These are phyloP conservation scores for Phytophthora quininea DNA, from an alignment of 352 stramenopile species.

Conservation along the genomic window DNA sequence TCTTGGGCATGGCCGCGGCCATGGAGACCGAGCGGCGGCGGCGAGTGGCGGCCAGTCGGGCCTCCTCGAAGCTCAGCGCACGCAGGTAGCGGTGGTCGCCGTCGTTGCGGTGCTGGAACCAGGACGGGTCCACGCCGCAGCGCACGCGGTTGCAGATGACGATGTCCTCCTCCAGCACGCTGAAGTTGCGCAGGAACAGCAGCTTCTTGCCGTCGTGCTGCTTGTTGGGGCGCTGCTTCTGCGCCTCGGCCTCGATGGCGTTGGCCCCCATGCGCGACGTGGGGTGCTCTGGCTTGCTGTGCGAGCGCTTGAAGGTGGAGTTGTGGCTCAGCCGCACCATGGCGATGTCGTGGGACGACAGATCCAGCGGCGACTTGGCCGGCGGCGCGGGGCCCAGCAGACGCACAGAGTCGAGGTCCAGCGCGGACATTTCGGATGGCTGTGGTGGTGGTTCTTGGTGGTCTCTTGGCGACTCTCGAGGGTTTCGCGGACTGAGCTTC, in stretches of 20 bases:
- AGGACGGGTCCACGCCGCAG: slow-evolving; percentile 53
- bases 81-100: slow-evolving; percentile 50
- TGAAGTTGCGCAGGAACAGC: slow-evolving; percentile 68
- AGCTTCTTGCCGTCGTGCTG: slow-evolving; percentile 55
- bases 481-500: not conserved
- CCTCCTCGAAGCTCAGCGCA: slow-evolving; percentile 59
- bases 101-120: slow-evolving; percentile 47
- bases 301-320: slow-evolving; percentile 50
- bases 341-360: slow-evolving; percentile 36
- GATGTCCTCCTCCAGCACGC: slow-evolving; percentile 65
- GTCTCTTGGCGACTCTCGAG: not conserved
- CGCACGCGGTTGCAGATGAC: slow-evolving; percentile 77
- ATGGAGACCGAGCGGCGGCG: slow-evolving; percentile 35
- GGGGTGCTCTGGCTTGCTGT: slow-evolving; percentile 63
- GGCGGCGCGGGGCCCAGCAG: slow-evolving; percentile 25
- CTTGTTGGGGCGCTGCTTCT: slow-evolving; percentile 32
- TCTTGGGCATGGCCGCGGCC: slow-evolving; percentile 15
- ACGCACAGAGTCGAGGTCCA: slow-evolving; percentile 22
- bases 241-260: slow-evolving; percentile 53
- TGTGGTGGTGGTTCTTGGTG: too few species aligned
- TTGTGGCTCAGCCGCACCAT: slow-evolving; percentile 32
- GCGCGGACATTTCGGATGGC: not conserved
- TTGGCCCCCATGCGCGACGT: slow-evolving; percentile 61
- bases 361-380: slow-evolving; percentile 28
- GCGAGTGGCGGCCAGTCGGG: slow-evolving; percentile 47